phyloP scores from a whole-genome alignment of 2,329 filamentous ascomycete species.

The Dactylellina leptospora region DNA sequence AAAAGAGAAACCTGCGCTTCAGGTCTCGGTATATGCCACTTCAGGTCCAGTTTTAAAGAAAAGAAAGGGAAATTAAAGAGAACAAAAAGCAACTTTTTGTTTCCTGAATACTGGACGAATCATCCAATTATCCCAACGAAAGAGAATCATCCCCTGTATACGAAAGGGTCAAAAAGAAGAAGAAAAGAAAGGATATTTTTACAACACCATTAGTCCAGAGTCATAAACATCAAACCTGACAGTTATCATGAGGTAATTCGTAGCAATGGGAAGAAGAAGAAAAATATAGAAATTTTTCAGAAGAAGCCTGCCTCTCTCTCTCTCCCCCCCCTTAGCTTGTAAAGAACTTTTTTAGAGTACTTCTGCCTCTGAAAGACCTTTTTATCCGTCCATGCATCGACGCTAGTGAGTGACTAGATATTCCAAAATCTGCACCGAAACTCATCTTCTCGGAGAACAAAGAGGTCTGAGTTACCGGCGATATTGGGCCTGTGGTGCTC shows the following conservation, averaged over 20 bases:
- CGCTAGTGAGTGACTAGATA: constrained; percentile 32
- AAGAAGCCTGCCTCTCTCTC: constrained; percentile 1
- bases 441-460: constrained; percentile 39
- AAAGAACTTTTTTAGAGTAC: constrained; percentile 40
- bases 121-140: constrained; percentile 36
- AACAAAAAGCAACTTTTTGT: constrained; percentile 19
- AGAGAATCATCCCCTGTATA: too few species aligned
- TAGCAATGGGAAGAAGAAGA: neutral
- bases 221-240: constrained; percentile 2
- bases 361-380: constrained; percentile 37
- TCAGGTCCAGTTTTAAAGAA: too few species aligned
- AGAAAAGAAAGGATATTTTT: constrained; percentile 7
- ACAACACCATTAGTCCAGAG: constrained; percentile 11
- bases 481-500: constrained; percentile 33
- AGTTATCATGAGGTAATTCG: neutral
- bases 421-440: constrained; percentile 35
- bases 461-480: constrained; percentile 37
- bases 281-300: neutral
- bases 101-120: constrained; percentile 8
- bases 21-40: too few species aligned
- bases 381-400: constrained; percentile 51
- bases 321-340: constrained; percentile 22
- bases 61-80: constrained; percentile 34
- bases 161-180: constrained; percentile 1
- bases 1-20: constrained; percentile 4